phyloP scores from a whole-genome alignment of 108 stramenopile genomes.

The Aureococcus anophagefferens region DNA sequence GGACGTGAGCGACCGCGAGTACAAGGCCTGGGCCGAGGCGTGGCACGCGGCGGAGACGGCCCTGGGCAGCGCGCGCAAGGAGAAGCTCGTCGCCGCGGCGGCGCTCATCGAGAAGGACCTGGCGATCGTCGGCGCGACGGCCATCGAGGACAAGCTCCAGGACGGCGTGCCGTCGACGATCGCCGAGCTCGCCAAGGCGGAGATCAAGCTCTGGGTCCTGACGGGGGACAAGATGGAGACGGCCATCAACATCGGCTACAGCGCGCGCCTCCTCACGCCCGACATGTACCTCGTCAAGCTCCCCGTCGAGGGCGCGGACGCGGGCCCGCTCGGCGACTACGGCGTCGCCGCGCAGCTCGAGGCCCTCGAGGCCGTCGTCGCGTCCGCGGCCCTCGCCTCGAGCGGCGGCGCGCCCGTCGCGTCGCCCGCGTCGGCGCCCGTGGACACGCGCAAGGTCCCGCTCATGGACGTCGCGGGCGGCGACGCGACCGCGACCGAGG shows the following conservation, averaged over 20 bases:
- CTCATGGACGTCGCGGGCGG: too few relatives aligned
- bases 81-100: slow-evolving; percentile 58
- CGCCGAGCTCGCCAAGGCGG: slow-evolving; percentile 71
- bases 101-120: slow-evolving; percentile 67
- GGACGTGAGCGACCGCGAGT: background rate
- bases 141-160: slow-evolving; percentile 94
- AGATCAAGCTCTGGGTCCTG: slow-evolving; percentile 92
- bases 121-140: slow-evolving; percentile 83
- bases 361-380: background rate
- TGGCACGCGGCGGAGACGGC: background rate
- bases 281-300: slow-evolving; percentile 84
- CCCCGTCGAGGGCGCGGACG: background rate
- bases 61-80: background rate
- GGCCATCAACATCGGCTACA: slow-evolving; percentile 93
- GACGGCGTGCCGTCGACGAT: slow-evolving; percentile 90
- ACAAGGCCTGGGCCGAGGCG: background rate
- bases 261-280: slow-evolving; percentile 72
- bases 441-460: too few relatives aligned
- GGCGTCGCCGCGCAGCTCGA: background rate
- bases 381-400: background rate
- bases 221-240: slow-evolving; percentile 98
- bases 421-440: background rate
- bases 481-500: background rate
- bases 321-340: background rate
- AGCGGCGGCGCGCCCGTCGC: background rate